phyloP scores from a whole-genome alignment of 495 filamentous ascomycete species.

The Platismatia glauca region DNA sequence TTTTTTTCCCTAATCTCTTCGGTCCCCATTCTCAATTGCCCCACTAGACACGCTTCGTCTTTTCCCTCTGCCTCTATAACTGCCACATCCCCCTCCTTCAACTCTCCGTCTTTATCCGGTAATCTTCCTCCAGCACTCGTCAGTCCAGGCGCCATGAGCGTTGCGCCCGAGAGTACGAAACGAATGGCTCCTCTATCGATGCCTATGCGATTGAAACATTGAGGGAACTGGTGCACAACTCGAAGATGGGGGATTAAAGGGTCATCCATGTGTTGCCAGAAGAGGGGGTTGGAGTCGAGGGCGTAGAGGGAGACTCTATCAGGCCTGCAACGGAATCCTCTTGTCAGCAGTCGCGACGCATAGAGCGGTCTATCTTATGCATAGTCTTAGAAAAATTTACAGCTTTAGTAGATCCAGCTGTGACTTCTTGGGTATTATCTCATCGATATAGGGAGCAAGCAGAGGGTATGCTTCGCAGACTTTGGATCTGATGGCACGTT shows the following conservation, averaged over 20 bases:
- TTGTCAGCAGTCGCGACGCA: not conserved
- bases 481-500: slow-evolving; percentile 73
- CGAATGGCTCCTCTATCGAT: slow-evolving; percentile 95
- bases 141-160: slow-evolving; percentile 89
- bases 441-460: slow-evolving; percentile 82
- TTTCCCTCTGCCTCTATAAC: slow-evolving; percentile 90
- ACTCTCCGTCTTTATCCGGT: slow-evolving; percentile 44
- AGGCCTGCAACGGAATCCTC: slow-evolving; percentile 42
- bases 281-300: slow-evolving; percentile 64
- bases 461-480: slow-evolving; percentile 77
- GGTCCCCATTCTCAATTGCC: slow-evolving; percentile 75
- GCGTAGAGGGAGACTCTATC: slow-evolving; percentile 82
- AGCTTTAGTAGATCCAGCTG: slow-evolving; percentile 86
- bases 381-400: slow-evolving; percentile 26
- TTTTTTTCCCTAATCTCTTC: slow-evolving; percentile 87
- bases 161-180: slow-evolving; percentile 86
- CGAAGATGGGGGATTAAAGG: slow-evolving; percentile 68
- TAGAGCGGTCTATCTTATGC: not conserved
- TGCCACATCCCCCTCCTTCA: slow-evolving; percentile 72
- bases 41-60: slow-evolving; percentile 80
- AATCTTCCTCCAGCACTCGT: slow-evolving; percentile 73
- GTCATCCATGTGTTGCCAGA: slow-evolving; percentile 85
- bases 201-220: slow-evolving; percentile 41
- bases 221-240: slow-evolving; percentile 57
- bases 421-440: slow-evolving; percentile 92